Base-by-base conservation (phyloP, 441 rosid genomes). In the Populus tomentosa region DNA sequence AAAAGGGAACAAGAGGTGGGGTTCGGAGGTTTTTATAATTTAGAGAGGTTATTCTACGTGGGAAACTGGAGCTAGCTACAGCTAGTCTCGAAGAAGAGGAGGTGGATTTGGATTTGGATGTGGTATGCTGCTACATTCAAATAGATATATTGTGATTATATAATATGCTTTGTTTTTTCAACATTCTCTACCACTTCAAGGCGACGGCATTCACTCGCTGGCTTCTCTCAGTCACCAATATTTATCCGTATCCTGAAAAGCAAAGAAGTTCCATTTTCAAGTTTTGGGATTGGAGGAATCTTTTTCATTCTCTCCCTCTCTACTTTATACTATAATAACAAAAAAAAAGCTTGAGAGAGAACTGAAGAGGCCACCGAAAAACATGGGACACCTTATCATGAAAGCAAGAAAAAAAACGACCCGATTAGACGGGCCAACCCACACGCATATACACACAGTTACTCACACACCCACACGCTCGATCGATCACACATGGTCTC, bases 321-420 rank as follows among this genome's bases (percentile, higher is more conserved):
- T 42, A 59, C 79, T 76, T 80, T 76, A 59, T 56, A 67, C 69
- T 78, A 50, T 4, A 46, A 30, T 26, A 56, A 63, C 38, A 74
- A 70, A 82, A 83, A 56, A 24, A 26, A 26, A 26, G 26, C 26
- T 26, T 26, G 26, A 26, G 26, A 26, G 26, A 26, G 26, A 26
- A 26, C 74, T 63, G 80, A 80, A 87, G 85, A 88, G 84, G 87
- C 80, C 98, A 94, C 98, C 98, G 97, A 94, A 94, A 94, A 94
- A 95, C 94, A 91, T 70, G 26, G 79, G 70, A 83, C 89, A 87
- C 87, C 93, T 81, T 85, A 90, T 94, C 91, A 91, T 90, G 90
- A 91, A 94, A 86, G 94, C 87, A 74, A 88, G 89, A 26, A 86
- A 88, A 88, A 74, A 81, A 82, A 82, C 75, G 40, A 74, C 77